Evolutionary conservation across 2,329 filamentous ascomycete species (phyloP).

Genomic region (Coniella lustricola): DNA sequence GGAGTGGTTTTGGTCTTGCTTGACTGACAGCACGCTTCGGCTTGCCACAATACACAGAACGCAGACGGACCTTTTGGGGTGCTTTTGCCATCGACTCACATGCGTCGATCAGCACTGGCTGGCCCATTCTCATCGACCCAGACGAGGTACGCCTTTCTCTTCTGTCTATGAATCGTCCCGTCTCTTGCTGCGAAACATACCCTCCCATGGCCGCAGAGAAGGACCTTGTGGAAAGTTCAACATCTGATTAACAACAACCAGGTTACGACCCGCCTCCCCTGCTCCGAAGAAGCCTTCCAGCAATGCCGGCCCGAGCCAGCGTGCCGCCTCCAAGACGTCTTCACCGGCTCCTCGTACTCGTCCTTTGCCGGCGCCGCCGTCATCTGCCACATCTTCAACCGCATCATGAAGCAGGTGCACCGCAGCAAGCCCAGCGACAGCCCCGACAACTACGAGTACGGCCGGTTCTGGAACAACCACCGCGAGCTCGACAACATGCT

Average conservation of each 20-base stretch:
- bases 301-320: conserved; percentile 57
- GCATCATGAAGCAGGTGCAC: conserved; percentile 75
- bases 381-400: conserved; percentile 71
- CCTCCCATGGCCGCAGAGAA: background rate
- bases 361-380: conserved; percentile 67
- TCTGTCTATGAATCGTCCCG: no score
- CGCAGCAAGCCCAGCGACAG: conserved; percentile 61
- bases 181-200: no score
- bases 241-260: conserved; percentile 20
- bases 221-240: background rate
- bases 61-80: conserved; percentile 80
- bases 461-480: conserved; percentile 81
- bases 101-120: conserved; percentile 81
- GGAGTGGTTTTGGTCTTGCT: no score
- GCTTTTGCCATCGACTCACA: conserved; percentile 78
- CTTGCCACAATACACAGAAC: conserved; percentile 40
- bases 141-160: conserved; percentile 44
- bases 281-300: conserved; percentile 69
- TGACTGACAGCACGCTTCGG: no score
- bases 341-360: conserved; percentile 57
- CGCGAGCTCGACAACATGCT: conserved; percentile 74
- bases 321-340: conserved; percentile 55
- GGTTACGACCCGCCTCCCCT: conserved; percentile 74
- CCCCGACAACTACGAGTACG: conserved; percentile 66
- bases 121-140: conserved; percentile 75